These are phyloP conservation scores for Salvia miltiorrhiza DNA, from an alignment of 257 asterid species.

Conservation along the genomic window DNA sequence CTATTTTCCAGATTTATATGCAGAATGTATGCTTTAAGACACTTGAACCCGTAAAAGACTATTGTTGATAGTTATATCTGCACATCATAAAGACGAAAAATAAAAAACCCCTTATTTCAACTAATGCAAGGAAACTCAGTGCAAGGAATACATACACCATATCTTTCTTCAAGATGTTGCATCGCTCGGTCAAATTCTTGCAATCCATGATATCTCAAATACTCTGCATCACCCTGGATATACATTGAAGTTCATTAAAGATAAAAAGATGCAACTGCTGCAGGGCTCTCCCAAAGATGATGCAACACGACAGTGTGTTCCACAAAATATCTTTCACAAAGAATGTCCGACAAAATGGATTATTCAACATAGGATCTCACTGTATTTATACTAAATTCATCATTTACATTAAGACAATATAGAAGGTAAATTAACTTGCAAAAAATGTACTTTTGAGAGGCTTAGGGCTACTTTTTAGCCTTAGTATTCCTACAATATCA, in stretches of 20 bases:
- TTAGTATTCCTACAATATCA: background rate
- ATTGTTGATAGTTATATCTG: background rate
- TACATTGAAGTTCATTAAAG: constrained; percentile 24
- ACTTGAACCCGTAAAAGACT: background rate
- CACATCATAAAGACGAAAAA: background rate
- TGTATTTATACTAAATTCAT: background rate
- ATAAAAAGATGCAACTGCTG: background rate
- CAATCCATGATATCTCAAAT: constrained; percentile 75
- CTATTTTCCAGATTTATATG: background rate
- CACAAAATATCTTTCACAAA: background rate
- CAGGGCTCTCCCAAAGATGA: background rate
- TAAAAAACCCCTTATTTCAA: background rate
- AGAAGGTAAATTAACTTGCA: background rate
- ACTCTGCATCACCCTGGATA: constrained; percentile 82
- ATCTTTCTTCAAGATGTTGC: constrained; percentile 90
- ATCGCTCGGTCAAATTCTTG: constrained; percentile 95
- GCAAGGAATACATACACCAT: constrained; percentile 55
- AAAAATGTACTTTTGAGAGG: no score
- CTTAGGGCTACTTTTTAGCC: background rate
- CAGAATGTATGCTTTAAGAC: background rate
- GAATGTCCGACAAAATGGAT: background rate
- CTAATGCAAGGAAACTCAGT: constrained; percentile 15
- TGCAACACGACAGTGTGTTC: background rate
- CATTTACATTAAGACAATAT: no score
- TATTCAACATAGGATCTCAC: background rate